Base-by-base conservation (phyloP, 768 basidiomycete genomes). In the Russula dissimulans region DNA sequence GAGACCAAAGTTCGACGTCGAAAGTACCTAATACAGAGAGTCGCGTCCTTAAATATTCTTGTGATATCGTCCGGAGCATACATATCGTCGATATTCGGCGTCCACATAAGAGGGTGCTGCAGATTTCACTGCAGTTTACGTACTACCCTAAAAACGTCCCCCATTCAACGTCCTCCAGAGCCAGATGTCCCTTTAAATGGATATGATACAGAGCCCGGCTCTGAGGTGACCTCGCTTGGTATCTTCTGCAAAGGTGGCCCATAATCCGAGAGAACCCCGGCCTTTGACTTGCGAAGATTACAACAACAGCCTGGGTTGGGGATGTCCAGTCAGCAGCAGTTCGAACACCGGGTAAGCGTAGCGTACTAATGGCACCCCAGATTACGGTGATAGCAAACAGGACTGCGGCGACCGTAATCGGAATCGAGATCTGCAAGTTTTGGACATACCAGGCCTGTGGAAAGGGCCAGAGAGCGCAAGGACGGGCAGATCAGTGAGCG, bases 381-480 rank as follows among this genome's bases (percentile, higher is more conserved):
- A 91, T 62, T 57, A 87, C 68, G 44, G 85, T 69, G 41, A 92
- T 71, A 14, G 78, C 75, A 54, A 90, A 63, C 55, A 91, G 69
- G 15, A 80, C 86, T 31, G 76, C 87, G 41, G 86, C 85, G 57
- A 91, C 74, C 17, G 89, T 86, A 56, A 91, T 81, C 18, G 90
- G 88, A 66, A 92, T 87, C 29, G 88, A 76, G 61, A 91, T 87
- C 69, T 86, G 84, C 11, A 89, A 79, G 73, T 91, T 91, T 62
- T 83, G 80, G 6, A 71, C 74, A 70, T 87, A 89, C 88, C 87
- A 89, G 5, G 87, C 77, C 85, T 87, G 65, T 11, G 10, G 50
- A n/a, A 39, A 32, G n/a, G 22, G 22, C 22, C 22, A 26, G 22
- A 26, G 22, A 26, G 17, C 22, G 45, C 36, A 10, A 29, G 8